A percentile compares a stretch with the other conserved stretches of the same genome.
phyloP scores from a whole-genome alignment of 768 basidiomycete genomes.

The Dacryopinax spathularia region DNA sequence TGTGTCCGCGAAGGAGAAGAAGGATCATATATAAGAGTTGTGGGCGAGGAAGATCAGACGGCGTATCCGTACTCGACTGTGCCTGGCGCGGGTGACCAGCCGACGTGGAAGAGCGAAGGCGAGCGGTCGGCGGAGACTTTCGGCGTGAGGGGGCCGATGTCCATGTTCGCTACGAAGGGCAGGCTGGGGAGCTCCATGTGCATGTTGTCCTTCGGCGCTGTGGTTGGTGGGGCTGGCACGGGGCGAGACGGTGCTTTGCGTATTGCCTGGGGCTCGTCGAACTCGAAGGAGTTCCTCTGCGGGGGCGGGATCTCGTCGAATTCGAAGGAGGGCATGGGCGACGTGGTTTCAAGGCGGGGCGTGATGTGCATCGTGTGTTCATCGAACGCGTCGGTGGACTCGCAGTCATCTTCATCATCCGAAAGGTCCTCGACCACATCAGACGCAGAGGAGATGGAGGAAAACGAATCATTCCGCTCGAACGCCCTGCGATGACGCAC shows the following conservation, averaged over 20 bases:
- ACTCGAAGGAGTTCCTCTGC: background rate
- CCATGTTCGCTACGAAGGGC: background rate
- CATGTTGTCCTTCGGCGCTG: background rate
- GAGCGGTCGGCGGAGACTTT: background rate
- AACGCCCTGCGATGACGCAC: background rate
- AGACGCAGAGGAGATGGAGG: background rate
- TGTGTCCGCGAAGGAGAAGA: background rate
- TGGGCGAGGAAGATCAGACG: background rate
- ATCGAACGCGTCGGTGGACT: background rate
- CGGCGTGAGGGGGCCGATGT: background rate
- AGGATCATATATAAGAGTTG: background rate
- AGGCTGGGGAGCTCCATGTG: background rate
- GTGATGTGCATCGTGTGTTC: background rate
- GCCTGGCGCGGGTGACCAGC: background rate
- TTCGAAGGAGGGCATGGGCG: background rate
- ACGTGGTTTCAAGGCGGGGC: background rate
- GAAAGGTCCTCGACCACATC: background rate
- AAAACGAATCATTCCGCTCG: background rate
- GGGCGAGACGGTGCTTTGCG: background rate
- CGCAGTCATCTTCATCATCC: background rate
- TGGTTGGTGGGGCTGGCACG: background rate
- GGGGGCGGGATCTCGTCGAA: background rate
- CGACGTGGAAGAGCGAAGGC: background rate
- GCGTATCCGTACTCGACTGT: background rate
- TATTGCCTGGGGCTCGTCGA: background rate